These are phyloP conservation scores for Cercospora sp. DNA, from an alignment of 2,329 filamentous ascomycete genomes.

Conservation along the genomic window DNA sequence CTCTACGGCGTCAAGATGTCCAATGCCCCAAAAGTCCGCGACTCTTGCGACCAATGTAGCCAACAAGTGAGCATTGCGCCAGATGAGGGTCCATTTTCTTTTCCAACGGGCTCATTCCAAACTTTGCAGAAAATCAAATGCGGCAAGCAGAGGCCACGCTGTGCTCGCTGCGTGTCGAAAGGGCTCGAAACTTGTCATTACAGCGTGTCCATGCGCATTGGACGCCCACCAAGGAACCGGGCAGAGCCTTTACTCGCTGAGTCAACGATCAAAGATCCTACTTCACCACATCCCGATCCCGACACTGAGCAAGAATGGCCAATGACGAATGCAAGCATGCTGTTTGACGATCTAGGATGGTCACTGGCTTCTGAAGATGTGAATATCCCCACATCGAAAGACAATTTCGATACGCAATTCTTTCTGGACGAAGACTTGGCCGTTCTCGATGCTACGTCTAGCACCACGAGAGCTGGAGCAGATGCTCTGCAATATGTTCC, in stretches of 20 bases:
- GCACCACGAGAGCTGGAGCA: background rate
- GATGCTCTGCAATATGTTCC: background rate
- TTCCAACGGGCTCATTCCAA: background rate
- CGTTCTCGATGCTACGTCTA: background rate
- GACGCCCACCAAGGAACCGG: conserved; percentile 8
- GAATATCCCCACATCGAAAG: background rate
- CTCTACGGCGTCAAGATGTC: background rate
- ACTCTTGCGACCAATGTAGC: conserved; percentile 11
- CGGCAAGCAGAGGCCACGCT: conserved; percentile 13
- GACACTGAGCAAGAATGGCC: background rate
- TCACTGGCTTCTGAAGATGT: background rate
- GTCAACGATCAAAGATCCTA: background rate
- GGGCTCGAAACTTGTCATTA: conserved; percentile 13
- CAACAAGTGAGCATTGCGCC: conserved; percentile 3
- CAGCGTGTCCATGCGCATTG: conserved; percentile 17
- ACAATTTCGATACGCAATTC: background rate
- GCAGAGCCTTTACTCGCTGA: background rate
- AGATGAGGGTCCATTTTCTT: background rate
- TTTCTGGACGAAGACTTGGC: background rate
- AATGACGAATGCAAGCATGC: background rate
- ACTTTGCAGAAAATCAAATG: conserved; percentile 14
- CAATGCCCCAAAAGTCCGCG: conserved; percentile 1
- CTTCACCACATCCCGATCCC: background rate
- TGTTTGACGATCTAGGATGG: background rate
- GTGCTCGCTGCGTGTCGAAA: conserved; percentile 14